phyloP scores from a whole-genome alignment of 768 basidiomycete species.

The Phylloporus scabripes region DNA sequence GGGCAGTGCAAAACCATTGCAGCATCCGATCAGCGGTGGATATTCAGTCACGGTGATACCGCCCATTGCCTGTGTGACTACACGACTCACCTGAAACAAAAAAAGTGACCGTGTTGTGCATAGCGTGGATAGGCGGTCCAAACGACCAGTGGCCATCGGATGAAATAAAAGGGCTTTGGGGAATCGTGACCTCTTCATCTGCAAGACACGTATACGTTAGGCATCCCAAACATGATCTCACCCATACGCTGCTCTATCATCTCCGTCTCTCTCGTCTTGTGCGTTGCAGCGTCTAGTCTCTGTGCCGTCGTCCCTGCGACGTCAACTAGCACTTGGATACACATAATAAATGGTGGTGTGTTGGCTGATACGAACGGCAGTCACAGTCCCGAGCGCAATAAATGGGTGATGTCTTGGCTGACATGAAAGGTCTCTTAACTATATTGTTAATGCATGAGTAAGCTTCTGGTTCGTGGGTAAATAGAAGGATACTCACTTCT shows the following conservation, averaged over 20 bases:
- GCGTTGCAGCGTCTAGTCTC: background rate
- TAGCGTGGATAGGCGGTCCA: no score
- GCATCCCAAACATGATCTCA: conserved; percentile 4
- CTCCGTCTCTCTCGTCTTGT: background rate
- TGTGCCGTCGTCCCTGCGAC: background rate
- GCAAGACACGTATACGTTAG: background rate
- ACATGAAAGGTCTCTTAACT: no score
- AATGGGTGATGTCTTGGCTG: background rate
- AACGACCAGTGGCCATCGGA: no score
- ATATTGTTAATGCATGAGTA: no score
- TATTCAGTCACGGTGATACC: background rate
- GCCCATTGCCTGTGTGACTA: background rate
- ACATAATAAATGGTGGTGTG: no score
- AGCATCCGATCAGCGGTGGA: background rate
- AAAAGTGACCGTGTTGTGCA: no score
- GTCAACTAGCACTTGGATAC: no score
- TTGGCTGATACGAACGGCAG: no score
- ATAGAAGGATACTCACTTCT: no score
- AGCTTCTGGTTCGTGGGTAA: no score
- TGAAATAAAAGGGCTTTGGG: conserved; percentile 12
- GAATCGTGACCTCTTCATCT: background rate
- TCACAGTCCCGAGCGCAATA: background rate
- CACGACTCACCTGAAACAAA: no score
- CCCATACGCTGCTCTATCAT: conserved; percentile 14
- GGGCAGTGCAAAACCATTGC: conserved; percentile 3